Base-by-base conservation (phyloP, 129 eudicot genomes). In the Rutidosis leptorrhynchoides region DNA sequence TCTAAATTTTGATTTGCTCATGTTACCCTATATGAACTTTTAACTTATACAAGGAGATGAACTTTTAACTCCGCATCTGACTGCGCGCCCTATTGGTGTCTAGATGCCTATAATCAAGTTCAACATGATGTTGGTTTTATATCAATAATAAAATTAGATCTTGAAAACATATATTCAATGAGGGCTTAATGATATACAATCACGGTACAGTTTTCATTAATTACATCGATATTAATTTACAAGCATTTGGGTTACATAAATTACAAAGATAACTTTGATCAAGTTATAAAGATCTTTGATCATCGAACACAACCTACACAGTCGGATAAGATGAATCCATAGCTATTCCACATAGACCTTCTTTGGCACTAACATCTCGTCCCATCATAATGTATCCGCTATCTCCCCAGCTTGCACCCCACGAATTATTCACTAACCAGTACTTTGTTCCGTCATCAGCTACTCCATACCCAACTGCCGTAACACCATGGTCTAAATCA, bases 371-470 rank as follows among this genome's bases (percentile, higher is more conserved):
- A 12, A 67, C 22, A 12, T 45, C 83, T 28, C 75, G 52, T 19
- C 62, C 24, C 78, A 78, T 78, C 56, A 57, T 40, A 3, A 78
- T 68, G 28, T 78, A 78, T 11, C 83, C 83, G 9, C 53, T 24
- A n/a, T 78, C 83, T 3, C 83, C 83, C 79, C 83, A 79, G n/a
- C 62, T 73, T 2, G 45, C 24, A 0, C 83, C 84, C 77, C 84
- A 72, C 28, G 81, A 80, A 28, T 71, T 75, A 75, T 80, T 80
- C 11, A 80, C 77, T 52, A 80, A 29, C 81, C 84, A 80, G 19
- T 75, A 80, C 64, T 80, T 75, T 0, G 43, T 54, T 14, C 85
- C 85, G 14, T 76, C 81, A 2, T 10, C 87, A 48, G 61, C 61
- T 0, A 48, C 62, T 7, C 76, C 76, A 20, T 71, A 71, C 16